Evolutionary conservation across 2,329 filamentous ascomycete species (phyloP), one percentile per base, ranked within the genome.

Genomic region (Decorospora gaudefroyi): DNA sequence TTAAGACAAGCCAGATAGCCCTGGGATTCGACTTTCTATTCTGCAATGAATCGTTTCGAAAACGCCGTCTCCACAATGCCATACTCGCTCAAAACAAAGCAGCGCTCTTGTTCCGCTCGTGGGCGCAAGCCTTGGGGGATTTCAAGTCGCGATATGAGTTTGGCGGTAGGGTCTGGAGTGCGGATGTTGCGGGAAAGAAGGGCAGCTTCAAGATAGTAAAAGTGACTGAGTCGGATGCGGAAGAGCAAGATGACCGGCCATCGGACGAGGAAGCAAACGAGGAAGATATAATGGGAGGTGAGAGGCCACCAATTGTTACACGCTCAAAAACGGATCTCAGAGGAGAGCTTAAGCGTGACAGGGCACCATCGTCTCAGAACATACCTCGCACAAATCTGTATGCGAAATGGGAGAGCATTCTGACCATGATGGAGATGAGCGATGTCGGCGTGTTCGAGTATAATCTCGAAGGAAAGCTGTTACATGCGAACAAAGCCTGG

Each of bases 381-480:
- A 17, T 59, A 2, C 53, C 55, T 2, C 49, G 30, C 6, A 43
- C 45, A 3, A 56, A 61, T 22, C 39, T 62, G 4, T 42, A 35
- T 12, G 59, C 58, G 2, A 52, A 57, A 10, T 64, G 58, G 61
- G 58, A 63, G 32, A 55, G 55, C 5, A 37, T 68, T 9, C 59
- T 63, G 25, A 60, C 52, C 0, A 68, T 67, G 62, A 65, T 68
- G 62, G 64, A 67, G 21, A 67, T 67, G 65, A 63, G 51, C 21
- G 65, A 67, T 38, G 62, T 68, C n/a, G 64, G 65, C 5, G 60
- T 65, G 1, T 68, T 68, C 17, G 65, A 68, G 29, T 67, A 62
- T 26, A 51, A 58, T 8, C 38, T 53, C 13, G 36, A 48, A 19
- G 65, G 64, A 7, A 57, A 51, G 13, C 27, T 68, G 2, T 42